A percentile compares a stretch with the other conserved stretches of the same genome.
Evolutionary conservation across 2,329 filamentous ascomycete species (phyloP).

Genomic region (Ceratocystis diversiconidia): DNA sequence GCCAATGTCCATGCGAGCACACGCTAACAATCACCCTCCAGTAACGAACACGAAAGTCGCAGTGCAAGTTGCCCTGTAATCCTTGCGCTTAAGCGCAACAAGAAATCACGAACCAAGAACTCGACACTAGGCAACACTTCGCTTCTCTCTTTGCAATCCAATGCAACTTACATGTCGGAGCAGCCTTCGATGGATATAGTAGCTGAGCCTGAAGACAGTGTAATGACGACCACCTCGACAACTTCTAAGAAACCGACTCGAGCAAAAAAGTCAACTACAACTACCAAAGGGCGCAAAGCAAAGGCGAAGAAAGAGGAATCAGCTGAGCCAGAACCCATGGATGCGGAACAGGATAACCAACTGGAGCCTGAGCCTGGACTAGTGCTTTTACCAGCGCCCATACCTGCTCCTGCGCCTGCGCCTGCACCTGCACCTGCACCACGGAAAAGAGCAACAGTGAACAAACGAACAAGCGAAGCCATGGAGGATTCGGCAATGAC

Average conservation of each 20-base stretch:
- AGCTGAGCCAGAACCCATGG: conserved; percentile 29
- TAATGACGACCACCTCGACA: conserved; percentile 41
- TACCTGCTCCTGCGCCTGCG: not conserved
- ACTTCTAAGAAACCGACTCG: conserved; percentile 28
- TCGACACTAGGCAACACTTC: conserved; percentile 54
- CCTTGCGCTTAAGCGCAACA: conserved; percentile 47
- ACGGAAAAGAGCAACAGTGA: conserved; percentile 32
- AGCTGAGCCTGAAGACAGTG: conserved; percentile 41
- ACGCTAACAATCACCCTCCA: conserved; percentile 28
- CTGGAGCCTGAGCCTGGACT: not conserved
- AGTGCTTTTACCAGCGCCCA: not conserved
- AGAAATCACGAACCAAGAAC: conserved; percentile 38
- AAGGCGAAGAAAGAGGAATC: conserved; percentile 40
- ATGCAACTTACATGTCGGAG: conserved; percentile 37
- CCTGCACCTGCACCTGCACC: conserved; percentile 24
- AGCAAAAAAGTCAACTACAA: conserved; percentile 40
- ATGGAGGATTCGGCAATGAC: conserved; percentile 35
- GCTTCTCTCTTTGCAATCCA: conserved; percentile 46
- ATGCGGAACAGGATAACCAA: not conserved
- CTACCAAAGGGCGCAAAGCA: conserved; percentile 27
- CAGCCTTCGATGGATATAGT: conserved; percentile 24
- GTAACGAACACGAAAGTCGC: conserved; percentile 73
- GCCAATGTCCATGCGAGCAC: not conserved
- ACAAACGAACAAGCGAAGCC: conserved; percentile 49
- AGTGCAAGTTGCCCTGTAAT: conserved; percentile 77